These are phyloP conservation scores for Fusarium humuli DNA, from an alignment of 2,329 filamentous ascomycete genomes.

Conservation along the genomic window DNA sequence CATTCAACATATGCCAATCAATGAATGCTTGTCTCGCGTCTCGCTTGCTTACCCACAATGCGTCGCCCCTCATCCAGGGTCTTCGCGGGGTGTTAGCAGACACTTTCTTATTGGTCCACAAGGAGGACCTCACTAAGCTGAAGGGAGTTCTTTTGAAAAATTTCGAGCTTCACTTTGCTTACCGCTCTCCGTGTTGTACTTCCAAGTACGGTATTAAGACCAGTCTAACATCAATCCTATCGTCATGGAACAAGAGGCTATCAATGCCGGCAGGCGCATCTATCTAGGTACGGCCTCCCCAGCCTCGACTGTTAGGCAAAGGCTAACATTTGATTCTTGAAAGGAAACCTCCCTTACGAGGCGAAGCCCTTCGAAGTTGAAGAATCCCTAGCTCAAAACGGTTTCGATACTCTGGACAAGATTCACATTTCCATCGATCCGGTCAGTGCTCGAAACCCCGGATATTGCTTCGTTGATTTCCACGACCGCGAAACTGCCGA, in stretches of 20 bases:
- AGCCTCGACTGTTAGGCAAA: background rate
- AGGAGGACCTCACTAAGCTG: conserved; percentile 10
- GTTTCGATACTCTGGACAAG: conserved; percentile 58
- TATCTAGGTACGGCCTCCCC: conserved; percentile 59
- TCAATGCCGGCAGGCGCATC: conserved; percentile 59
- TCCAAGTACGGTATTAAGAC: background rate
- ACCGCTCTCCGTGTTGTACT: background rate
- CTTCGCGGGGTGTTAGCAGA: conserved; percentile 1
- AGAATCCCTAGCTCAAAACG: conserved; percentile 61
- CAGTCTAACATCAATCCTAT: background rate
- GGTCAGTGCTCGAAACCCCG: conserved; percentile 75
- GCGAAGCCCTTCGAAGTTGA: conserved; percentile 69
- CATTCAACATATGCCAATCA: background rate
- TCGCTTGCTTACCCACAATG: background rate
- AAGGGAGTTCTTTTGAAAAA: background rate
- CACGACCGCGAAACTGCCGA: conserved; percentile 66
- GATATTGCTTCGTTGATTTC: conserved; percentile 81
- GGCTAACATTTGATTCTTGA: conserved; percentile 11
- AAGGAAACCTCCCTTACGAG: conserved; percentile 67
- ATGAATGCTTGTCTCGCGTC: background rate
- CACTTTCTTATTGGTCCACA: conserved; percentile 6
- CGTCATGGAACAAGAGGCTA: conserved; percentile 36
- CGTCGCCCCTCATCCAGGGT: conserved; percentile 11
- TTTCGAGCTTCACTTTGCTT: background rate
- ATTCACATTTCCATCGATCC: conserved; percentile 78